Evolutionary conservation across 805 yeast genomes (phyloP).

Genomic region (Yarrowia deformans): DNA sequence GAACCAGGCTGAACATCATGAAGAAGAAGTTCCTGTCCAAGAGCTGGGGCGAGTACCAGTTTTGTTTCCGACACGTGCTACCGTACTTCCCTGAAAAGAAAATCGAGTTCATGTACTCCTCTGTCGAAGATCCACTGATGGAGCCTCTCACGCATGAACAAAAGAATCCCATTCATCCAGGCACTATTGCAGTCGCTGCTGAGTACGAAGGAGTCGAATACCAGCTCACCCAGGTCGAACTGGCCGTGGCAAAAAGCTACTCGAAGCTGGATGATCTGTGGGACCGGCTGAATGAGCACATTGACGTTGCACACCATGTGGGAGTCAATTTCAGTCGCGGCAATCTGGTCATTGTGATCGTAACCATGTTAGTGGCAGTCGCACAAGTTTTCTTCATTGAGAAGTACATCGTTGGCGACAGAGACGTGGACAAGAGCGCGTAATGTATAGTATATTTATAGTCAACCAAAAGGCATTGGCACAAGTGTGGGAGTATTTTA

Average conservation of each 20-base stretch:
- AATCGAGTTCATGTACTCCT: constrained; percentile 15
- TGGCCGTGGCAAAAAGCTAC: not conserved
- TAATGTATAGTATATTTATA: constrained; percentile 31
- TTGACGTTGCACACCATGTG: not conserved
- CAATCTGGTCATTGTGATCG: not conserved
- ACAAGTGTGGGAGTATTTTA: no score
- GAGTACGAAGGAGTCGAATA: constrained; percentile 6
- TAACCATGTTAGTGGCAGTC: not conserved
- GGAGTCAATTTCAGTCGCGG: not conserved
- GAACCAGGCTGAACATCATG: not conserved
- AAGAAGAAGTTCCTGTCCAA: constrained; percentile 13
- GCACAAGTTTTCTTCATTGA: constrained; percentile 9
- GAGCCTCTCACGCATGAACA: constrained; percentile 26
- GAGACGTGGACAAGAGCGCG: constrained; percentile 12
- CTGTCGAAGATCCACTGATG: constrained; percentile 8
- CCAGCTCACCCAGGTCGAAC: constrained; percentile 17
- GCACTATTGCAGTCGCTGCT: not conserved
- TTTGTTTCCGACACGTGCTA: constrained; percentile 24
- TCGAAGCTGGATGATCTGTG: constrained; percentile 12
- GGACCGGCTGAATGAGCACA: constrained; percentile 15
- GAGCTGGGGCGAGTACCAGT: constrained; percentile 24
- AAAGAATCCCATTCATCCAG: constrained; percentile 1
- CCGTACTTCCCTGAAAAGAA: constrained; percentile 17
- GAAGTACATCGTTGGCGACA: not conserved
- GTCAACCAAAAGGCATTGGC: not conserved